Percentiles rank a stretch among this genome's conserved stretches.
Conservation (phyloP, 768 basidiomycete species). For the Phallus indusiatus region DNA sequence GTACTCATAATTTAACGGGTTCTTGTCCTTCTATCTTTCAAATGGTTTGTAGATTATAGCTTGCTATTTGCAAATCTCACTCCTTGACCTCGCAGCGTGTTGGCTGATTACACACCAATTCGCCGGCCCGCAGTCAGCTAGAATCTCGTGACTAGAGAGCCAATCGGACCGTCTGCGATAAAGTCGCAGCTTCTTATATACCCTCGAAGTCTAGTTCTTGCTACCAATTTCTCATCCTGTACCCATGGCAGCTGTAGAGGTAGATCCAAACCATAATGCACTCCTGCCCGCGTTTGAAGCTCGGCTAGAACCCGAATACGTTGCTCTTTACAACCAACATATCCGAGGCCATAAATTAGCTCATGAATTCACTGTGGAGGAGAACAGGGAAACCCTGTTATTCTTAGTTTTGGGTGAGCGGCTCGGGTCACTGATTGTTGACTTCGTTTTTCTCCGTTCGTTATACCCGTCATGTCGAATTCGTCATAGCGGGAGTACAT, state of each 20-base stretch:
- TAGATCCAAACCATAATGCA: slow-evolving; percentile 5
- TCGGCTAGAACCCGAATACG: slow-evolving; percentile 1
- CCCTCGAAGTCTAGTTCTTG: background rate
- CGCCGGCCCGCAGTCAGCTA: background rate
- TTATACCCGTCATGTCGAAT: too few relatives aligned
- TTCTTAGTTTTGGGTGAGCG: slow-evolving; percentile 3
- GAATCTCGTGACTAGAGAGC: background rate
- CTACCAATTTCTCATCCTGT: background rate
- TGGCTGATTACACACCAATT: background rate
- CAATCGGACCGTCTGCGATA: too few relatives aligned
- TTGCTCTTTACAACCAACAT: slow-evolving; percentile 8
- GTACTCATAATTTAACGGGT: too few relatives aligned
- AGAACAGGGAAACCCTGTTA: slow-evolving; percentile 4
- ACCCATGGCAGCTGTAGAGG: background rate
- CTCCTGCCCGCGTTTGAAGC: slow-evolving; percentile 8
- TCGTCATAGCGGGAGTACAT: background rate
- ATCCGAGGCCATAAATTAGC: slow-evolving; percentile 5
- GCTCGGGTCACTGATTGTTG: too few relatives aligned
- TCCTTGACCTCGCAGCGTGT: background rate
- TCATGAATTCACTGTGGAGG: slow-evolving; percentile 5
- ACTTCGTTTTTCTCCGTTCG: too few relatives aligned
- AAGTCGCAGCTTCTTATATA: too few relatives aligned
- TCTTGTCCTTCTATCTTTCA: too few relatives aligned
- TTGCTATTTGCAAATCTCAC: too few relatives aligned
- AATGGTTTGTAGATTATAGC: too few relatives aligned